Base-by-base conservation (phyloP, 1,139 yeast genomes). In the Suhomyces taliae region DNA sequence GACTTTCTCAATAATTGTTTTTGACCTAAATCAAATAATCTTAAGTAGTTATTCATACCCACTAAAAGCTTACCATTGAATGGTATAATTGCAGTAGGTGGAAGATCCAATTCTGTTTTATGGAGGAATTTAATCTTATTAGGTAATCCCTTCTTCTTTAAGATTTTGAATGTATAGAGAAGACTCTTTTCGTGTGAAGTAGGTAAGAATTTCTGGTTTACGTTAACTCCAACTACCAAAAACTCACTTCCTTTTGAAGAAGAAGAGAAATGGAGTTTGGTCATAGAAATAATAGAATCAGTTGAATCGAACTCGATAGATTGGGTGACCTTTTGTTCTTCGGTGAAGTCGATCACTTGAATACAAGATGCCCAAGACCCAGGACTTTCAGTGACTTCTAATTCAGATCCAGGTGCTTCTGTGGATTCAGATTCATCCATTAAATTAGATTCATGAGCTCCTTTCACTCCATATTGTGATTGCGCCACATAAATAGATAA, bases 1-100 rank as follows among this genome's bases (percentile, higher is more conserved):
- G 85, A 72, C 60, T 89, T 89, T 45, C 87, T 77, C 45, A 93
- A 72, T 36, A 93, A 69, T 60, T 90, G 97, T 53, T 85, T 87
- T 55, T 77, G 76, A 1, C 99, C 99, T 34, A 90, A 54, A 36
- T 85, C 95, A 61, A 79, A 90, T 7, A 89, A 57, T 19, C 90
- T 69, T 31, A 93, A 56, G 32, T 66, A 64, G 42, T 77, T 74
- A 0, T 76, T 78, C 46, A 80, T 58, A 0, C 89, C 95, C 0
- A 79, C 85, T 2, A 90, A 64, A 1, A 90, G 61, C 52, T 75
- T 74, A 0, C 86, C 88, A 37, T 83, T 79, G 62, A 87, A 90
- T 12, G 71, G 68, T 1, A 66, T 53, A 61, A 91, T 57, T 0
- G 86, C 74, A 31, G 74, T 55, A 0, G 85, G 82, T 0, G 72